phyloP scores from a whole-genome alignment of 83 land plant genomes.

The Diphasiastrum complanatum region DNA sequence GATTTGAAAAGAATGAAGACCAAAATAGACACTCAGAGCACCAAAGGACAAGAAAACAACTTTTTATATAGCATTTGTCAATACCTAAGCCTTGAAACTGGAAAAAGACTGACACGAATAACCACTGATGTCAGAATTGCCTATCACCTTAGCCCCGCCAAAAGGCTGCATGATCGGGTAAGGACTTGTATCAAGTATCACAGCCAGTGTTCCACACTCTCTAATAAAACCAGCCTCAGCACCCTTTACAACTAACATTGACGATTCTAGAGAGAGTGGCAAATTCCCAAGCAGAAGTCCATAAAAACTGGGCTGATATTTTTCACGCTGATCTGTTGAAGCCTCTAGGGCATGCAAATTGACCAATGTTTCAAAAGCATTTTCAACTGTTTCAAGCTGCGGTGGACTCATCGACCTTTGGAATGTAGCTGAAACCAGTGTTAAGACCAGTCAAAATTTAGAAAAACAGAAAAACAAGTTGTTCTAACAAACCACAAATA shows the following conservation, averaged over 20 bases:
- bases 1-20: too few relatives aligned
- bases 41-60: too few relatives aligned
- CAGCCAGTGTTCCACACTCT: slow-evolving; percentile 57
- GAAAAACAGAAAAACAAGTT: too few relatives aligned
- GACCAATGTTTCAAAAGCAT: slow-evolving; percentile 50
- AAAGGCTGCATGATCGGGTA: slow-evolving; percentile 61
- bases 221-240: slow-evolving; percentile 48
- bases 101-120: slow-evolving; percentile 6
- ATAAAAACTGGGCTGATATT: slow-evolving; percentile 63
- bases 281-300: slow-evolving; percentile 53
- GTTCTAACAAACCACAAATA: too few relatives aligned
- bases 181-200: slow-evolving; percentile 60
- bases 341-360: slow-evolving; percentile 39
- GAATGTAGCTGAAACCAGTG: slow-evolving; percentile 8
- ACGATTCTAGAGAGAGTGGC: slow-evolving; percentile 64
- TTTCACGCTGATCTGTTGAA: slow-evolving; percentile 26
- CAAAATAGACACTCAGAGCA: too few relatives aligned
- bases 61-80: neutral
- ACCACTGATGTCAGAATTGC: neutral
- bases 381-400: slow-evolving; percentile 33
- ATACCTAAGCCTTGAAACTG: slow-evolving; percentile 22
- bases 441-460: neutral
- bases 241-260: slow-evolving; percentile 55
- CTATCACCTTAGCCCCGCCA: slow-evolving; percentile 18
- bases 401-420: slow-evolving; percentile 23